Base-by-base conservation (phyloP, 495 filamentous ascomycete species). In the Aspergillus haitiensis region DNA sequence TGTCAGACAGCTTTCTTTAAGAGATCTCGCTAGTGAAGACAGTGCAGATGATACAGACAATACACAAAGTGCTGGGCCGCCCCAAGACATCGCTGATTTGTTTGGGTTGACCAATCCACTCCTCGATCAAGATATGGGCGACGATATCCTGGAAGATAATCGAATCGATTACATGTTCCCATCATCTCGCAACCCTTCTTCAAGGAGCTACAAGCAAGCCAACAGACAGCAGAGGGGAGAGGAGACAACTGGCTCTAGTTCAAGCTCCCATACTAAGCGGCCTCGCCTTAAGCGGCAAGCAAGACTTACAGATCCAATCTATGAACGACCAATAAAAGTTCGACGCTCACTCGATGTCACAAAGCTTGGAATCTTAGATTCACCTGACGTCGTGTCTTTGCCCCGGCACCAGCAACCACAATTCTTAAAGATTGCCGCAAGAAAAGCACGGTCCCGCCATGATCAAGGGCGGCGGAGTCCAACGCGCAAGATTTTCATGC, bases 341-440 rank as follows among this genome's bases (percentile, higher is more conserved):
- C 64, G 65, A 52, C 53, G 58, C 10, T 58, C 64, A 9, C 51
- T 59, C 51, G 63, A 35, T 37, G 65, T 75, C 39, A 88, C 85
- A n/a, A 72, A 68, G 33, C 70, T 93, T 35, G 83, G 88, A 53
- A 86, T 93, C 52, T 60, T 96, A 21, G 92, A 97, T 80, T 85
- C 86, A 34, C 77, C 84, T 36, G 81, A 75, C 64, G 75, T 75
- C 36, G 70, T 66, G 35, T 54, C 55, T 36, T 57, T 58, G 49
- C 52, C 71, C 52, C 64, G 60, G 16, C 58, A 62, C 10, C 61
- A 75, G 13, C 70, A 77, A 7, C 93, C 94, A 6, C 74, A 75
- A 33, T 98, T 98, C 66, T 74, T 97, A 18, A 85, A 84, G 52
- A 71, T 98, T 62, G 94, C 94, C 40, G 83, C 84, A 16, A 86